Evolutionary conservation across 164 flowering plant species (phyloP), one percentile per base, ranked within the genome.

Genomic region (Santalum album): DNA sequence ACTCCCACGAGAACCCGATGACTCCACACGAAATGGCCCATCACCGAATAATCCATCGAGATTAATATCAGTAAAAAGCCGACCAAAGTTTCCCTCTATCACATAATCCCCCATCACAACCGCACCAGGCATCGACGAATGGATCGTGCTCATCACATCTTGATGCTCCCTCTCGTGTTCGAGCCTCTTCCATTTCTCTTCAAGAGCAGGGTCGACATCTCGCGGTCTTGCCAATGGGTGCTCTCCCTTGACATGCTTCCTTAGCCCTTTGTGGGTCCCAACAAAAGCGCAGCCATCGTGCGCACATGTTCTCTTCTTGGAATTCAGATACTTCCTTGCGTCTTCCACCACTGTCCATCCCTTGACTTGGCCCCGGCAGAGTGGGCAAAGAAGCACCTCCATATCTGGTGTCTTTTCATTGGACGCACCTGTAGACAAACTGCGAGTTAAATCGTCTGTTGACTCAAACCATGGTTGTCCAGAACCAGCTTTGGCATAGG

Each of bases 311-410:
- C 86, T 65, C 38, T 72, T 78, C 61, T 80, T 80, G 1, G 71
- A 38, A 55, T 80, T 75, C 6, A 78, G 66, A 57, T 75, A 69
- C 38, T 71, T 61, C 14, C 86, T 60, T 0, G 79, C 86, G 0
- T 71, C 64, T 49, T 78, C 83, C 32, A 80, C 82, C 42, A 78
- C 81, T 14, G 86, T 80, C 80, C 80, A 80, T 24, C 83, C 86
- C 54, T 76, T 80, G 34, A 80, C 83, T 53, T 78, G 77, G 1
- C 86, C 83, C 9, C 86, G 58, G 44, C 86, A 80, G 15, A 80
- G 86, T 1, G 86, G 86, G 49, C 86, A 80, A 21, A 73, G 53
- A 32, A 80, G 83, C n/a, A 59, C 68, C 56, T 71, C 76, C 12
- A 22, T 17, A 9, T 4, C 34, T 9, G 4, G 6, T 9, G 9